Evolutionary conservation across 208 protist genomes (phyloP).

Genomic region (Trypanosoma melophagium): DNA sequence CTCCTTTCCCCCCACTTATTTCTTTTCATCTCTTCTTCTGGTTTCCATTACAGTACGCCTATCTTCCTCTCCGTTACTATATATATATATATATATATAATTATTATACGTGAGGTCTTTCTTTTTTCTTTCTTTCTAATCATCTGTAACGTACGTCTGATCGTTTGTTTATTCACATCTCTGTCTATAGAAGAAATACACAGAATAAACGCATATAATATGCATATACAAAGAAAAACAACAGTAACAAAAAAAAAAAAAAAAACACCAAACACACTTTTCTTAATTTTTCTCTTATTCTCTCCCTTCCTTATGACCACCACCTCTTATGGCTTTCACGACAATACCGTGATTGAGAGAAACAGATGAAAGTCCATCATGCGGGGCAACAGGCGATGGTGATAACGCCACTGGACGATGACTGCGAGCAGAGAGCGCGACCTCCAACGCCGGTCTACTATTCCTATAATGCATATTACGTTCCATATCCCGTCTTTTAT

Average conservation of each 20-base stretch:
- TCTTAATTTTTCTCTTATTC: background rate
- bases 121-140: background rate
- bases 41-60: background rate
- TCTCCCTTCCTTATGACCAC: constrained; percentile 8
- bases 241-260: too few relatives aligned
- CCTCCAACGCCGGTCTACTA: constrained; percentile 18
- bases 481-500: background rate
- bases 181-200: too few relatives aligned
- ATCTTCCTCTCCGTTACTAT: too few relatives aligned
- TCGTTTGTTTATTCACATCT: too few relatives aligned
- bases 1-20: background rate
- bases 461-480: background rate
- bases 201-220: too few relatives aligned
- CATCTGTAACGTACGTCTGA: too few relatives aligned
- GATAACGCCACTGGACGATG: background rate
- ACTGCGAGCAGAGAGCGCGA: background rate
- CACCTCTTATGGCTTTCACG: constrained; percentile 22
- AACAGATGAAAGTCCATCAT: background rate
- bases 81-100: too few relatives aligned
- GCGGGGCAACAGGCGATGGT: too few relatives aligned
- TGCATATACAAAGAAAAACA: too few relatives aligned
- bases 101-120: too few relatives aligned
- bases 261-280: background rate
- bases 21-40: constrained; percentile 1
- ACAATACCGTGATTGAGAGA: constrained; percentile 13